Evolutionary conservation across 352 stramenopile genomes (phyloP).

Genomic region (Pythium rishiriense): DNA sequence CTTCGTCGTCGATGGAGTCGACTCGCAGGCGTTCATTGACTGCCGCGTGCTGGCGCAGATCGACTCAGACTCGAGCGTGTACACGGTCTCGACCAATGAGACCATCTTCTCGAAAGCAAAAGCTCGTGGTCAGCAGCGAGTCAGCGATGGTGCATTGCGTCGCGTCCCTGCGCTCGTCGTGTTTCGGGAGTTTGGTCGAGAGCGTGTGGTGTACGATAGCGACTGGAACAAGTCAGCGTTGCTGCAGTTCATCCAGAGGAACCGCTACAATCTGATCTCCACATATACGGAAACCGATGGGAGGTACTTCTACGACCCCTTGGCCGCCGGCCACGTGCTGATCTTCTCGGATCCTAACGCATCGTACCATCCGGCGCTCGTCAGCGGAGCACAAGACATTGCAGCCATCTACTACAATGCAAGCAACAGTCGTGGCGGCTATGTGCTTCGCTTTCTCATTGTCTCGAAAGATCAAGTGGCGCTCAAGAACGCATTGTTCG

Average conservation of each 20-base stretch:
- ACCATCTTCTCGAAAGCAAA: constrained; percentile 21
- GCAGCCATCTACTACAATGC: constrained; percentile 23
- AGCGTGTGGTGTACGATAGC: constrained; percentile 21
- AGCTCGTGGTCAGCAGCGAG: neutral
- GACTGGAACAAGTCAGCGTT: constrained; percentile 32
- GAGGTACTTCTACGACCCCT: constrained; percentile 34
- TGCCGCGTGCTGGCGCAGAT: constrained; percentile 34
- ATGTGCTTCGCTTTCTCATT: constrained; percentile 35
- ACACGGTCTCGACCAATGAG: constrained; percentile 29
- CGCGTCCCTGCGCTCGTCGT: constrained; percentile 31
- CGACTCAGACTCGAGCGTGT: constrained; percentile 26
- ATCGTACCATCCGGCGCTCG: constrained; percentile 21
- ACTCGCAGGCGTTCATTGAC: constrained; percentile 39
- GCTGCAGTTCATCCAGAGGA: constrained; percentile 32
- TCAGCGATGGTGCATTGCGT: neutral
- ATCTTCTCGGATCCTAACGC: constrained; percentile 33
- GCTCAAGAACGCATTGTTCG: constrained; percentile 34
- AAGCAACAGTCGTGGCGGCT: constrained; percentile 3
- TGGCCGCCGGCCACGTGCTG: constrained; percentile 34
- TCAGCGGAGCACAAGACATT: constrained; percentile 16
- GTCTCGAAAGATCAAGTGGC: constrained; percentile 26
- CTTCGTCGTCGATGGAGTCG: constrained; percentile 33
- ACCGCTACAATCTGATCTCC: constrained; percentile 36
- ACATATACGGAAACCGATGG: constrained; percentile 29
- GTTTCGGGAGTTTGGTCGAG: constrained; percentile 34